phyloP scores from a whole-genome alignment of 192 early-diverging fungal genomes.

The Entophlyctis luteolus region DNA sequence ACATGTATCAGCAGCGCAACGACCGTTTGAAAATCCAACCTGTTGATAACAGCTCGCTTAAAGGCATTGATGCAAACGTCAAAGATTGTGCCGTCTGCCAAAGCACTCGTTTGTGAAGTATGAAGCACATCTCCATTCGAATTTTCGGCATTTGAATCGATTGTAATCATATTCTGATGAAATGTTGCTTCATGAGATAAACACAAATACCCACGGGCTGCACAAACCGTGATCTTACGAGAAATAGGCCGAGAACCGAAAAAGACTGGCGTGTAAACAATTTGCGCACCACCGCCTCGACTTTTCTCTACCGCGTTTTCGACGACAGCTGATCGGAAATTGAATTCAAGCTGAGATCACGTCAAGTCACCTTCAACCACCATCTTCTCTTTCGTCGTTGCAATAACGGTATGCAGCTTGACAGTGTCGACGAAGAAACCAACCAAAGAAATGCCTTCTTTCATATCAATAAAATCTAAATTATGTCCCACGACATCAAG shows the following conservation, averaged over 20 bases:
- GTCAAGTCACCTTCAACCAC: conserved; percentile 23
- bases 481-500: conserved; percentile 28
- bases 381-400: conserved; percentile 30
- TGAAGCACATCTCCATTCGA: conserved; percentile 1
- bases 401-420: conserved; percentile 20
- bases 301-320: conserved; percentile 21
- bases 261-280: conserved; percentile 23
- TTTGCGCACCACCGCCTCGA: not conserved
- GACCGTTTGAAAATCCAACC: too few species aligned
- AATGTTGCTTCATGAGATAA: not conserved
- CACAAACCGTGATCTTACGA: conserved; percentile 12
- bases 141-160: conserved; percentile 22
- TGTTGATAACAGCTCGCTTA: conserved; percentile 28
- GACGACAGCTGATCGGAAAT: conserved; percentile 5
- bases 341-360: not conserved
- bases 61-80: conserved; percentile 32
- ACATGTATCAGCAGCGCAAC: too few species aligned
- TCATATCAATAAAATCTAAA: conserved; percentile 31
- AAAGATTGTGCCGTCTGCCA: conserved; percentile 31
- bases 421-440: conserved; percentile 29
- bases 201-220: not conserved
- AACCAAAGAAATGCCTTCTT: conserved; percentile 26
- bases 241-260: conserved; percentile 19
- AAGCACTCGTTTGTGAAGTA: not conserved
- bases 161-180: conserved; percentile 28